Percentiles rank a stretch among this genome's conserved stretches.
phyloP scores from a whole-genome alignment of 2,329 filamentous ascomycete genomes.

The Plectosphaerella cucumerina region DNA sequence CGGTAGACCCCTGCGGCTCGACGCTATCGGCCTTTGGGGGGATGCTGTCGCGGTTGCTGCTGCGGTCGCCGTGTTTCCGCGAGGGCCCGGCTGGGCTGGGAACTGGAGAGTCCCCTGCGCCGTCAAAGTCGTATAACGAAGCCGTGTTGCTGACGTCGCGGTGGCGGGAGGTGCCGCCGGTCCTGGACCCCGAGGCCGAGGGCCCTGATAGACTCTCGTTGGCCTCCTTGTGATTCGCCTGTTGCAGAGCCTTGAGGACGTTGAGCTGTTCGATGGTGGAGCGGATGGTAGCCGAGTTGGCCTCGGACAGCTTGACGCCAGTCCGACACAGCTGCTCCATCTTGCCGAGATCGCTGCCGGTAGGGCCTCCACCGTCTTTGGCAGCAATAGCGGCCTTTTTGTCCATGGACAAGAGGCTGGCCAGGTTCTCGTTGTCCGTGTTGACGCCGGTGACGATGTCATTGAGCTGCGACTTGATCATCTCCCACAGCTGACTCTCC shows the following conservation, averaged over 20 bases:
- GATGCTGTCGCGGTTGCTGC: slow-evolving; percentile 45
- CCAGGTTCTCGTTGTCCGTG: slow-evolving; percentile 35
- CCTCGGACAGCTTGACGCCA: slow-evolving; percentile 36
- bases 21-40: slow-evolving; percentile 53
- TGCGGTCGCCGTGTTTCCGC: slow-evolving; percentile 31
- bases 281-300: slow-evolving; percentile 30
- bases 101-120: slow-evolving; percentile 38
- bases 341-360: slow-evolving; percentile 26
- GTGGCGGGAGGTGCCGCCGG: slow-evolving; percentile 8
- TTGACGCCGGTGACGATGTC: slow-evolving; percentile 37
- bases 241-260: slow-evolving; percentile 36
- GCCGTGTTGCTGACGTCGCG: slow-evolving; percentile 15
- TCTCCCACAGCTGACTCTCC: slow-evolving; percentile 39
- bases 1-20: slow-evolving; percentile 43
- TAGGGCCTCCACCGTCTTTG: slow-evolving; percentile 22
- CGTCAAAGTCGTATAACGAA: slow-evolving; percentile 41
- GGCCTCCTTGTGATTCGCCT: slow-evolving; percentile 32
- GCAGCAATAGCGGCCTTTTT: slow-evolving; percentile 35
- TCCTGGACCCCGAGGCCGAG: slow-evolving; percentile 9
- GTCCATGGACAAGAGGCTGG: slow-evolving; percentile 33
- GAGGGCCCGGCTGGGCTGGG: slow-evolving; percentile 34
- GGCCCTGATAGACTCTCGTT: slow-evolving; percentile 22
- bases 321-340: slow-evolving; percentile 39
- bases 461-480: slow-evolving; percentile 31
- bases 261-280: slow-evolving; percentile 36